These are phyloP conservation scores for Trametes villosa DNA, from an alignment of 768 basidiomycete genomes.

Conservation along the genomic window DNA sequence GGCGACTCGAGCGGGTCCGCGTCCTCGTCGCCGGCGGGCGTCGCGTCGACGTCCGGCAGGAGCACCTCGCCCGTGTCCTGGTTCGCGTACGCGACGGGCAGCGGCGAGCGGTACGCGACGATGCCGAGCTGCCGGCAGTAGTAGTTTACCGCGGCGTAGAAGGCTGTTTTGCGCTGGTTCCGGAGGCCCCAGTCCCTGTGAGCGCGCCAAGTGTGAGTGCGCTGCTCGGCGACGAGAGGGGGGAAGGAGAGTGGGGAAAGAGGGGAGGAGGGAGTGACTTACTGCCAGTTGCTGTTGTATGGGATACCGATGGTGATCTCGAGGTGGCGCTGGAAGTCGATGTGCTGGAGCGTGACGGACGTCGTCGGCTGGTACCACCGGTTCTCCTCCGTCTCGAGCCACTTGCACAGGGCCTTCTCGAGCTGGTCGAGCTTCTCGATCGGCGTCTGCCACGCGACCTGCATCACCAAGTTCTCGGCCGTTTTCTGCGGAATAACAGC, in stretches of 20 bases:
- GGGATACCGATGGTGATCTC: constrained; percentile 70
- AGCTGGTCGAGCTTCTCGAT: constrained; percentile 72
- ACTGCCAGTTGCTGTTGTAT: constrained; percentile 47
- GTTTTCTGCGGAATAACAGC: constrained; percentile 53
- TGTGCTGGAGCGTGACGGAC: constrained; percentile 61
- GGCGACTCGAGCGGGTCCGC: constrained; percentile 17
- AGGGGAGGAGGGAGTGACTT: constrained; percentile 25
- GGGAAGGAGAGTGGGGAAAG: background rate
- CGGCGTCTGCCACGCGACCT: constrained; percentile 78
- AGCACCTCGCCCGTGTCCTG: constrained; percentile 25
- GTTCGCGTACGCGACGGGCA: constrained; percentile 57
- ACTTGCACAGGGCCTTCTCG: constrained; percentile 68
- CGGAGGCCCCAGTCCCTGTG: constrained; percentile 66
- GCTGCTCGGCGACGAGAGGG: background rate
- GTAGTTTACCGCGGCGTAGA: constrained; percentile 77
- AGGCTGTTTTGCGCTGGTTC: constrained; percentile 68
- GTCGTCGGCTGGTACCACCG: constrained; percentile 78
- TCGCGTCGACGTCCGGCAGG: constrained; percentile 17
- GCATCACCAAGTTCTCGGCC: constrained; percentile 67
- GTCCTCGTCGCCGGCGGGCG: constrained; percentile 21
- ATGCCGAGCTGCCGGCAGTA: constrained; percentile 76
- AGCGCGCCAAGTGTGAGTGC: background rate
- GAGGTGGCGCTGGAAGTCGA: constrained; percentile 67
- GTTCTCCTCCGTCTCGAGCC: constrained; percentile 80
- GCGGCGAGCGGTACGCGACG: constrained; percentile 57